Evolutionary conservation across 495 filamentous ascomycete species (phyloP), one percentile per base, ranked within the genome.

Genomic region (Hyaloscypha bicolor): DNA sequence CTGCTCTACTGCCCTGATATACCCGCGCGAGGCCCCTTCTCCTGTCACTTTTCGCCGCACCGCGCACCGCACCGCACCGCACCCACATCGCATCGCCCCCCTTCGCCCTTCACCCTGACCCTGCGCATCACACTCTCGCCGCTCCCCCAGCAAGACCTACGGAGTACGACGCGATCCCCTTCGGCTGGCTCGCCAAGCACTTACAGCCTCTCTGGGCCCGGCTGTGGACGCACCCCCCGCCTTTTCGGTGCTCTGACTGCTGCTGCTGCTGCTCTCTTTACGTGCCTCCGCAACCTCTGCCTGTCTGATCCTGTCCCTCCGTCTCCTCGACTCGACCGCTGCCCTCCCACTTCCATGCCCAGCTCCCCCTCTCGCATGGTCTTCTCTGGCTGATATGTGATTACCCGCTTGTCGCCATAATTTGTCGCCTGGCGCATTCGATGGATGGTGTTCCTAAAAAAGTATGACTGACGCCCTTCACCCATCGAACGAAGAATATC

Each of bases 371-470:
- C 22, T 31, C 53, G 53, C 53, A 56, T 56, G 53, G 53, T 56
- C 21, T 16, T 30, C 29, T 31, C 57, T 39, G 57, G 31, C 33
- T 33, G 32, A 22, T 25, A 21, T 60, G 57, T 37, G 30, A 39
- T 39, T 60, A 39, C 57, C 42, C 21, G 42, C 42, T 16, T 8
- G 12, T 21, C 48, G 60, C 32, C 29, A 63, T 35, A 22, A 25
- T 14, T 48, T 51, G 52, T 63, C 37, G 29, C 55, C 35, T 42
- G 65, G 62, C 31, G 30, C 55, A 51, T 65, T 52, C 62, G 63
- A 71, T 71, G 69, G 69, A 62, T 48, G 37, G 63, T 62, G 64
- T 60, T 65, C 61, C n/a, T 55, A 60, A 25, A 32, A 33, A 71
- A 68, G 56, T 67, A 68, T 71, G 69, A 71, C 62, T 63, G 60